Evolutionary conservation across 1,284 basidiomycete genomes (phyloP).

Genomic region (Sporisorium reilianum): DNA sequence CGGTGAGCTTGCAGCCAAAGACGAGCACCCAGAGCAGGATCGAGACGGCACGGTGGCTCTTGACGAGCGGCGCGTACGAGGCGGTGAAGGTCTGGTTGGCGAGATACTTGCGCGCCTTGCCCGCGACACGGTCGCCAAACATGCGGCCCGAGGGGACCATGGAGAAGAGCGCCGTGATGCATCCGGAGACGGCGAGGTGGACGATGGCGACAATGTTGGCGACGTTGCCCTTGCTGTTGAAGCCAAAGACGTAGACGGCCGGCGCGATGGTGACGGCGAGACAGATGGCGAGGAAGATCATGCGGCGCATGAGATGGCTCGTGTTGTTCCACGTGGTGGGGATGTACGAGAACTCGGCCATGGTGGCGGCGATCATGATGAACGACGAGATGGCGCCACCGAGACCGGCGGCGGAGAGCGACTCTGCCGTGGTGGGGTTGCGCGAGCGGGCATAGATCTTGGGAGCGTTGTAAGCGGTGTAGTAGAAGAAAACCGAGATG

Average conservation of each 20-base stretch:
- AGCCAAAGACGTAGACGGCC: constrained; percentile 67
- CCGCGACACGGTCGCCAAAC: constrained; percentile 68
- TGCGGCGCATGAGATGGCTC: constrained; percentile 65
- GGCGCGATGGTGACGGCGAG: constrained; percentile 66
- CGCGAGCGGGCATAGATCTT: constrained; percentile 79
- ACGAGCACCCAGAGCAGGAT: constrained; percentile 67
- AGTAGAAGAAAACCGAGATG: constrained; percentile 69
- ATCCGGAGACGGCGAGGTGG: constrained; percentile 62
- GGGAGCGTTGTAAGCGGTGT: constrained; percentile 82
- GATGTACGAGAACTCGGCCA: constrained; percentile 68
- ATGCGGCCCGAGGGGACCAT: constrained; percentile 66
- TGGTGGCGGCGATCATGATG: constrained; percentile 67
- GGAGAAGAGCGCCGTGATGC: constrained; percentile 67
- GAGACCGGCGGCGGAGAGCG: constrained; percentile 65
- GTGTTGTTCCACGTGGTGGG: constrained; percentile 70
- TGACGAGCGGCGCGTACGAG: constrained; percentile 62
- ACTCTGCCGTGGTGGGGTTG: constrained; percentile 57
- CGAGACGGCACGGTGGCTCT: constrained; percentile 61
- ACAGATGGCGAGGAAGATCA: constrained; percentile 66
- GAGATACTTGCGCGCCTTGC: constrained; percentile 68
- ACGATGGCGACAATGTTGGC: constrained; percentile 59
- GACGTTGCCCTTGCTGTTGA: constrained; percentile 57
- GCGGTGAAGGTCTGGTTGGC: constrained; percentile 70
- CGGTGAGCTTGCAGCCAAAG: constrained; percentile 69
- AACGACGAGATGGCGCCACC: constrained; percentile 67